phyloP scores from a whole-genome alignment of 2,329 filamentous ascomycete genomes.

The Ophiostoma triangulosporum region DNA sequence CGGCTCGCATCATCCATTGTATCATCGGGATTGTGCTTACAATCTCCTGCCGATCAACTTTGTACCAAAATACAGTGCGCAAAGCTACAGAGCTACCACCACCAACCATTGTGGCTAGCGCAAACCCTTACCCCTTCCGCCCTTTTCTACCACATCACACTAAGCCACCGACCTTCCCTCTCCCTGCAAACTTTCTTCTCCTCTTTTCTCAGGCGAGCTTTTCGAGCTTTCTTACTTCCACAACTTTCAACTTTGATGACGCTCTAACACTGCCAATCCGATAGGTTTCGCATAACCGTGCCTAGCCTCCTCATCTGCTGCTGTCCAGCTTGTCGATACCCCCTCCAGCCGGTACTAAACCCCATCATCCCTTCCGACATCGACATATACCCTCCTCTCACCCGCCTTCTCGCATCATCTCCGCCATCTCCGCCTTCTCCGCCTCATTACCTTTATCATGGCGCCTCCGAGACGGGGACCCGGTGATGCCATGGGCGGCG shows the following conservation, averaged over 20 bases:
- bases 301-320: background rate
- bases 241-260: background rate
- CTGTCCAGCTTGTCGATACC: background rate
- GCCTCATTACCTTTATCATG: constrained; percentile 12
- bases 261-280: background rate
- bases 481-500: constrained; percentile 20
- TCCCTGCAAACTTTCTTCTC: constrained; percentile 4
- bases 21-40: background rate
- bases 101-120: constrained; percentile 1
- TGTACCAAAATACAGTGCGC: background rate
- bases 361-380: background rate
- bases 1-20: too few relatives aligned
- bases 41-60: background rate
- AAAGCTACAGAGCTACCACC: background rate
- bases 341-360: background rate
- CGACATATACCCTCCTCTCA: background rate
- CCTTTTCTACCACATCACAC: constrained; percentile 1
- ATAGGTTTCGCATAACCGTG: constrained; percentile 1
- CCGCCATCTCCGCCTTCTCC: background rate
- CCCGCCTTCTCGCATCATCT: background rate
- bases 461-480: constrained; percentile 23
- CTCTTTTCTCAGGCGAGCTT: background rate
- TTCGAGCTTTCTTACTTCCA: background rate
- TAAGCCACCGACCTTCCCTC: background rate
- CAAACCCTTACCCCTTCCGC: background rate